Percentiles rank a stretch among this genome's conserved stretches.
Evolutionary conservation across 768 basidiomycete species (phyloP).

Genomic region (Mycena alexandri): DNA sequence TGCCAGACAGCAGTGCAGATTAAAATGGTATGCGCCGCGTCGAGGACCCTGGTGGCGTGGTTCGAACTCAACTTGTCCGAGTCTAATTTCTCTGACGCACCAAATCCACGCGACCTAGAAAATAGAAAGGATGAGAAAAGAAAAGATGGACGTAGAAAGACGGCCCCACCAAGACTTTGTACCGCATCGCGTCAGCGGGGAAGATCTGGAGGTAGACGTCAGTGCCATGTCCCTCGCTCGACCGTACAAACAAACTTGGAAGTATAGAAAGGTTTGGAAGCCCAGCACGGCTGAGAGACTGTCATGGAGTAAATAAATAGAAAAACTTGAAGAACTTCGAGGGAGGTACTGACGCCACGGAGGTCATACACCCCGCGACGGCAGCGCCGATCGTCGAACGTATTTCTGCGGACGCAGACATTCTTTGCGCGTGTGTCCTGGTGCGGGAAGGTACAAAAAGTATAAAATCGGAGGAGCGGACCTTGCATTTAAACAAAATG

Average conservation of each 20-base stretch:
- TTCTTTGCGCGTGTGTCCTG: too few species aligned
- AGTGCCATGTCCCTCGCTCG: too few species aligned
- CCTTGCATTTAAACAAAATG: too few species aligned
- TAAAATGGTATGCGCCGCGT: conserved; percentile 52
- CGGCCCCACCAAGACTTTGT: conserved; percentile 21
- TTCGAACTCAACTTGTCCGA: too few species aligned
- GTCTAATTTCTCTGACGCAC: background rate
- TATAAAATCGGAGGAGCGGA: too few species aligned
- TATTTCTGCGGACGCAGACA: too few species aligned
- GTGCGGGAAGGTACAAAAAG: too few species aligned
- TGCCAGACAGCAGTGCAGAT: conserved; percentile 56
- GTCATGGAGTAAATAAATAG: too few species aligned
- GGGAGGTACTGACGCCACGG: too few species aligned
- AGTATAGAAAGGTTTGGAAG: conserved; percentile 28
- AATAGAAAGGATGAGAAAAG: background rate
- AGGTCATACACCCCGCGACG: too few species aligned
- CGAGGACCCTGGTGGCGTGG: conserved; percentile 48
- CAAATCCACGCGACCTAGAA: conserved; percentile 22
- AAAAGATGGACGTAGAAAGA: background rate
- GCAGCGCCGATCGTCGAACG: too few species aligned
- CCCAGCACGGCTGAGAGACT: conserved; percentile 24
- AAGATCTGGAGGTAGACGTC: conserved; percentile 3
- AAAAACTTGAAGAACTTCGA: too few species aligned
- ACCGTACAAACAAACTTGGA: background rate
- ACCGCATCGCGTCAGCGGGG: conserved; percentile 8